Percentiles rank a stretch among this genome's conserved stretches.
Conservation (phyloP, 306 rosid genomes). For the Senna siamea region DNA sequence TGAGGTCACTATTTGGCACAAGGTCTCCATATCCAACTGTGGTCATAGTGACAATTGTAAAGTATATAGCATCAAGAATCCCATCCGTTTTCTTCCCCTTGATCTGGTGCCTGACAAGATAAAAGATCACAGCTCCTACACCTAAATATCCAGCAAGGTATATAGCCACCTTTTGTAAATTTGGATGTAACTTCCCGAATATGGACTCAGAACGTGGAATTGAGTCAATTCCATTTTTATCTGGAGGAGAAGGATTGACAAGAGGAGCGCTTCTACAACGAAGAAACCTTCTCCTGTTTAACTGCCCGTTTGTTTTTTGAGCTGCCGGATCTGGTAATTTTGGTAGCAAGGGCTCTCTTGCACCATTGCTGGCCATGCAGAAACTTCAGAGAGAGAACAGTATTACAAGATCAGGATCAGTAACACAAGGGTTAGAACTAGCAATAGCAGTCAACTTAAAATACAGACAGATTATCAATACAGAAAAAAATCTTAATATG, state of each 20-base stretch:
- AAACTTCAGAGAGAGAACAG: conserved; percentile 29
- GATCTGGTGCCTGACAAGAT: conserved; percentile 48
- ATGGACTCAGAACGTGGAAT: conserved; percentile 27
- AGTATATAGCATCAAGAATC: conserved; percentile 54
- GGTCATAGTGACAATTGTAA: conserved; percentile 59
- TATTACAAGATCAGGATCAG: conserved; percentile 39
- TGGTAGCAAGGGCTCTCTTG: conserved; percentile 48
- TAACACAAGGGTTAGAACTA: conserved; percentile 24
- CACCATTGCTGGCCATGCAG: conserved; percentile 56
- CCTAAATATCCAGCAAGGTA: conserved; percentile 46
- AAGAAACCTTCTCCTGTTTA: conserved; percentile 45
- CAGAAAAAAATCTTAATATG: conserved; percentile 5
- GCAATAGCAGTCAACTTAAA: conserved; percentile 27
- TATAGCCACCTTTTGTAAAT: conserved; percentile 36
- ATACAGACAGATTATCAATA: background rate
- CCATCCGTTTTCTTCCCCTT: conserved; percentile 46
- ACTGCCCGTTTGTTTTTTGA: conserved; percentile 35
- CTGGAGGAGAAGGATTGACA: conserved; percentile 19
- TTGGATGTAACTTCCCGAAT: conserved; percentile 48
- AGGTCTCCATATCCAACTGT: conserved; percentile 65
- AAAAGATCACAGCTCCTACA: conserved; percentile 48
- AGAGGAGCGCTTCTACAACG: conserved; percentile 65
- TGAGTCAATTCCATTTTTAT: conserved; percentile 21
- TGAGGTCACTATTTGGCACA: conserved; percentile 51
- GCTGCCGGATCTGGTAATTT: conserved; percentile 25